Conservation (phyloP, 345 rosid genomes). For the Eucalyptus dawsonii region DNA sequence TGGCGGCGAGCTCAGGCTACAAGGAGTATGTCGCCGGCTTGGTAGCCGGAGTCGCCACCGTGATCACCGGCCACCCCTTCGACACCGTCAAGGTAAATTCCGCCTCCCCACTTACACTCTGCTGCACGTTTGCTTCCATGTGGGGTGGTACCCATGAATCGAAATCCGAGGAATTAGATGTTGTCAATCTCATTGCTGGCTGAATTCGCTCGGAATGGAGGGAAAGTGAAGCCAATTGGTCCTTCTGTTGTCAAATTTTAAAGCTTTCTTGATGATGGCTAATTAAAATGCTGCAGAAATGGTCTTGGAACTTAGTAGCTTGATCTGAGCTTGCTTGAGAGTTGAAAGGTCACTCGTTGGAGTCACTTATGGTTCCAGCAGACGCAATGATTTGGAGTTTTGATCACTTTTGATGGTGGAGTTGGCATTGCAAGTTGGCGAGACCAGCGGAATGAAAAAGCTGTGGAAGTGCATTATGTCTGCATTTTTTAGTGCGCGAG, state of each 20-base stretch:
- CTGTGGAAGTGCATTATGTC: neutral
- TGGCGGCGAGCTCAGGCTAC: conserved; percentile 39
- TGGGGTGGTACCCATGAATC: neutral
- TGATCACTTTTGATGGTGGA: neutral
- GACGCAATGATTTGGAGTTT: neutral
- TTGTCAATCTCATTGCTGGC: neutral
- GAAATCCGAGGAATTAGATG: neutral
- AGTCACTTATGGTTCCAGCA: neutral
- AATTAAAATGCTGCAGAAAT: neutral
- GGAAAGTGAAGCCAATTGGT: neutral
- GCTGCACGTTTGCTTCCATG: neutral
- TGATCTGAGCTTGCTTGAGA: neutral
- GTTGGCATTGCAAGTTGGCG: neutral
- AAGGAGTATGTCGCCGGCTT: conserved; percentile 84
- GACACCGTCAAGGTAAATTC: conserved; percentile 79
- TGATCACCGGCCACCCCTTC: conserved; percentile 73
- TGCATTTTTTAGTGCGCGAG: neutral
- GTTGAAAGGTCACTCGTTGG: neutral
- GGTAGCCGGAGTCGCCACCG: conserved; percentile 79
- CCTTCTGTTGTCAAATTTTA: neutral
- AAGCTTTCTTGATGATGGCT: neutral
- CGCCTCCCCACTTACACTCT: neutral
- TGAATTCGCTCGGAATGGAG: neutral
- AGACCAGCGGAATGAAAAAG: neutral
- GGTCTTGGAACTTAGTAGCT: neutral